Conservation (phyloP, 371 early-diverging fungal species). For the Mucor plumbeus region DNA sequence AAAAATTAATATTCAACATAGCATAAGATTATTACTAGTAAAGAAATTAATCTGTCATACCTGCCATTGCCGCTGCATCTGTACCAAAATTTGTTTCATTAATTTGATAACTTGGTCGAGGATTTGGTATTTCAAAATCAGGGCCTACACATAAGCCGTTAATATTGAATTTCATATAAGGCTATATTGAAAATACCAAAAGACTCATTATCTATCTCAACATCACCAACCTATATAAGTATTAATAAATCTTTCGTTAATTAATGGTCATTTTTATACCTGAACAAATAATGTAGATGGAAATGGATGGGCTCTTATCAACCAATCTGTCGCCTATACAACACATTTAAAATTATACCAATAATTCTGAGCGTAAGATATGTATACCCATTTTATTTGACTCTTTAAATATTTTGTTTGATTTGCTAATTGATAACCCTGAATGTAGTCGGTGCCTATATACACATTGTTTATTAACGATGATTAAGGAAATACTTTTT, state of each 20-base stretch:
- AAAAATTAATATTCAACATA: neutral
- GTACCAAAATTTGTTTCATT: conserved; percentile 53
- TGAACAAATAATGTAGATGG: conserved; percentile 30
- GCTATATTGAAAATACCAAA: conserved; percentile 17
- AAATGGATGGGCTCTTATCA: conserved; percentile 40
- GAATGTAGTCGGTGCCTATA: conserved; percentile 40
- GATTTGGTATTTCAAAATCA: conserved; percentile 40
- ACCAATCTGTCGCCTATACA: conserved; percentile 60
- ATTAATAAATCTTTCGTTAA: no score
- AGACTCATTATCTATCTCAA: conserved; percentile 22
- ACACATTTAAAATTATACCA: neutral
- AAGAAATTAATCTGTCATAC: neutral
- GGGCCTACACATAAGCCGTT: conserved; percentile 13
- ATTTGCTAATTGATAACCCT: conserved; percentile 58
- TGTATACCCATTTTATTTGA: conserved; percentile 63
- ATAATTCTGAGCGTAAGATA: neutral
- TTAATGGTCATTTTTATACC: conserved; percentile 1
- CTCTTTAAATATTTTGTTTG: conserved; percentile 51
- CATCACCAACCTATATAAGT: conserved; percentile 26
- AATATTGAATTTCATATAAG: neutral
- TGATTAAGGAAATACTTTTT: neutral
- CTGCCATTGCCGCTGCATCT: conserved; percentile 53
- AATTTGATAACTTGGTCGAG: conserved; percentile 50
- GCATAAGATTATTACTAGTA: no score
- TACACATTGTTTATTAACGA: neutral